Base-by-base conservation (phyloP, 768 basidiomycete species). In the Hydnomerulius pinastri region DNA sequence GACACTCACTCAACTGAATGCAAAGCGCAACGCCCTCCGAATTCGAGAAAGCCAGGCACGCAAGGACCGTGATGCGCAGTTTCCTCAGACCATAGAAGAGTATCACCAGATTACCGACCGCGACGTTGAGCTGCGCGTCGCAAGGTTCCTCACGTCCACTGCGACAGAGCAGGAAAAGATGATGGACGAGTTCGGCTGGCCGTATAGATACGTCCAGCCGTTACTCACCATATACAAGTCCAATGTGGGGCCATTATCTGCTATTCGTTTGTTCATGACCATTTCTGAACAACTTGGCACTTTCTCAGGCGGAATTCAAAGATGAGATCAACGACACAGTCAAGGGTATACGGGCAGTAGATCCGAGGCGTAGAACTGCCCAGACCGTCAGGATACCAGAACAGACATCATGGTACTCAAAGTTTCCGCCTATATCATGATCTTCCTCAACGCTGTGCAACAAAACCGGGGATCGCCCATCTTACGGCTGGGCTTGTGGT, bases 111-210 rank as follows among this genome's bases (percentile, higher is more conserved):
- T 73, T 44, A 51, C 53, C 2, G 67, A 63, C 6, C 73, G 72
- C 17, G 79, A 81, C 21, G 61, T 71, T 0, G 73, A 79, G 64
- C 59, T 78, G n/a, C 75, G 82, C 2, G 69, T 76, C 8, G 81
- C 81, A 18, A 68, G 69, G 41, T 83, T 81, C 57, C 64, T 85
- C 25, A 39, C 49, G 20, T 29, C 51, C 5, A 47, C 64, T 27
- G 42, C 46, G 8, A 21, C 42, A 6, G 69, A 65, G 28, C 70
- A 75, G 53, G 82, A 85, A 46, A 74, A 53, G 57, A 77, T 80
- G 72, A 57, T 76, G 61, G 57, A 53, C 24, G 72, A 80, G 45
- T 83, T 70, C 59, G 66, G 69, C 1, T 86, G 83, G 84, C 72
- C 74, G 0, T 80, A 69, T 67, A 70, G 75, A 33, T 76, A 78